Evolutionary conservation across 495 filamentous ascomycete genomes (phyloP).

Genomic region (Hypoxylon fragiforme): DNA sequence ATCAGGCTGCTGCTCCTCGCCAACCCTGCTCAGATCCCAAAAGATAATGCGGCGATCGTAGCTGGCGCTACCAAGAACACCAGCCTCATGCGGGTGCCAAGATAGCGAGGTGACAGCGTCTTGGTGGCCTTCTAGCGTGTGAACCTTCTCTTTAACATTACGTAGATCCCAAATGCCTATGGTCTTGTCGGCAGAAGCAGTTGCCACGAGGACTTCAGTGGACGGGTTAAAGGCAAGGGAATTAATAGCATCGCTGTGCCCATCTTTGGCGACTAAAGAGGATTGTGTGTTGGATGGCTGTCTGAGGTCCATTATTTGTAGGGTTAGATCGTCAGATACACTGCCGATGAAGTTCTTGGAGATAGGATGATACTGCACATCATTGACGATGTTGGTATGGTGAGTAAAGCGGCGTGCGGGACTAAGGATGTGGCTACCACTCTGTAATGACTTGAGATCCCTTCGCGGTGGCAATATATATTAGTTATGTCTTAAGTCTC

Average conservation of each 20-base stretch:
- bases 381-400: slow-evolving; percentile 89
- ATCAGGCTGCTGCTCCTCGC: slow-evolving; percentile 92
- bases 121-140: slow-evolving; percentile 80
- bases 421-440: slow-evolving; percentile 69
- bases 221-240: slow-evolving; percentile 90
- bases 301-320: slow-evolving; percentile 88
- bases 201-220: slow-evolving; percentile 83
- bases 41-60: slow-evolving; percentile 93
- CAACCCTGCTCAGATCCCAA: slow-evolving; percentile 90
- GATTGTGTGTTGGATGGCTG: slow-evolving; percentile 62
- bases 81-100: slow-evolving; percentile 90
- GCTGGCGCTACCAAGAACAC: slow-evolving; percentile 84
- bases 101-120: slow-evolving; percentile 87
- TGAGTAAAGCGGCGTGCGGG: slow-evolving; percentile 78
- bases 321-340: slow-evolving; percentile 91
- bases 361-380: slow-evolving; percentile 90
- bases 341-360: slow-evolving; percentile 82
- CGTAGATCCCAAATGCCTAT: slow-evolving; percentile 95
- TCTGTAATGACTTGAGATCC: slow-evolving; percentile 75
- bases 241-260: slow-evolving; percentile 91
- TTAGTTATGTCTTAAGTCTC: no score
- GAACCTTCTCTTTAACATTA: slow-evolving; percentile 81
- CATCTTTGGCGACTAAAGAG: slow-evolving; percentile 64
- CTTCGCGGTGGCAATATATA: no score
- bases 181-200: slow-evolving; percentile 90